Conservation (phyloP, 2,329 filamentous ascomycete genomes). For the Coniochaeta prunicola region DNA sequence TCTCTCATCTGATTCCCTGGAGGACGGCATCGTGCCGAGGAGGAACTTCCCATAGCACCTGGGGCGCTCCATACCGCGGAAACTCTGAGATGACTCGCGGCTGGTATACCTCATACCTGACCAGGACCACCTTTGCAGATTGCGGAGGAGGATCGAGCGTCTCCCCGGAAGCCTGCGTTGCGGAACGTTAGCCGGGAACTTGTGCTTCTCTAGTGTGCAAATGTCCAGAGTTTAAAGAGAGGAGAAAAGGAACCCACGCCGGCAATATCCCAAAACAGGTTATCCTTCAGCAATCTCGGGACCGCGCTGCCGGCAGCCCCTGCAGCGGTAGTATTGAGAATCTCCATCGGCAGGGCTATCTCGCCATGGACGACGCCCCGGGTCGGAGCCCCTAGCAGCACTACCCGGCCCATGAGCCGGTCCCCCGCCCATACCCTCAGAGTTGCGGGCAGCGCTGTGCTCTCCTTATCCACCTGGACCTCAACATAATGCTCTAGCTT, state of each 20-base stretch:
- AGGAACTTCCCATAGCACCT: not conserved
- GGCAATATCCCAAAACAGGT: not conserved
- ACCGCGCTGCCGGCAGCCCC: not conserved
- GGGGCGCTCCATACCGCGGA: not conserved
- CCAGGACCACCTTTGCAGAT: not conserved
- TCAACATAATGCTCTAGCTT: conserved; percentile 19
- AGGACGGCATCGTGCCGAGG: too few relatives aligned
- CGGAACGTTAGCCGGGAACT: not conserved
- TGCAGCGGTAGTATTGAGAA: not conserved
- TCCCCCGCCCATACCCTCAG: conserved; percentile 19
- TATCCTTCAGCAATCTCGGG: not conserved
- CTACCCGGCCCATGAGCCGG: conserved; percentile 16
- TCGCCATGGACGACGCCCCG: conserved; percentile 19
- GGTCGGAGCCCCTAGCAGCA: conserved; percentile 21
- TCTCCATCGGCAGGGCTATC: conserved; percentile 14
- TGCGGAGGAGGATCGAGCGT: not conserved
- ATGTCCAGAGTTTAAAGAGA: not conserved
- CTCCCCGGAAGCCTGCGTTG: not conserved
- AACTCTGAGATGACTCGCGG: not conserved
- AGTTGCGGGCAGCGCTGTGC: conserved; percentile 21
- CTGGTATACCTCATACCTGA: not conserved
- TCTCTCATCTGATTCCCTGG: not conserved
- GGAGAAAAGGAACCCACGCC: not conserved
- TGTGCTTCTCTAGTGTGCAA: too few relatives aligned
- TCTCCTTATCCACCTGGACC: conserved; percentile 21